phyloP scores from a whole-genome alignment of 192 early-diverging fungal genomes.

The Coemansia sp. region DNA sequence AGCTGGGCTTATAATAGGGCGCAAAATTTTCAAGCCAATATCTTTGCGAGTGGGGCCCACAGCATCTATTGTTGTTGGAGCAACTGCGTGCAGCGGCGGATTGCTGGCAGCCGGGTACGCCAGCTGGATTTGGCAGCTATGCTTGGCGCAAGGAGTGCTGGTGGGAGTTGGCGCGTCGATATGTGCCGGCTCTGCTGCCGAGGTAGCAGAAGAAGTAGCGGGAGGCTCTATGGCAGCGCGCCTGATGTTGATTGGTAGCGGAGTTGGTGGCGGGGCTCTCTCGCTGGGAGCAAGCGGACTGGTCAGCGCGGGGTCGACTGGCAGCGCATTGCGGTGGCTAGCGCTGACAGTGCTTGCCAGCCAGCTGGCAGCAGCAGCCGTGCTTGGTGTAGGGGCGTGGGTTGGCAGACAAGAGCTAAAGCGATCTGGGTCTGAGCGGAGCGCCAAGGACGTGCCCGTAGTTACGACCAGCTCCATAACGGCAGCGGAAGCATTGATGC shows the following conservation, averaged over 20 bases:
- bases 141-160: slow-evolving; percentile 56
- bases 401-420: no score
- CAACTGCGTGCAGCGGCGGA: slow-evolving; percentile 9
- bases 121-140: slow-evolving; percentile 58
- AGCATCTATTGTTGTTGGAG: background rate
- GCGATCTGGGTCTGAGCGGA: no score
- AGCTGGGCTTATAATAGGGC: background rate
- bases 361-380: background rate
- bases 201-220: background rate
- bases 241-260: slow-evolving; percentile 1
- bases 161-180: slow-evolving; percentile 55
- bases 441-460: no score
- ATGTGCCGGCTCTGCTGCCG: slow-evolving; percentile 18
- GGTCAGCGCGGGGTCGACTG: background rate
- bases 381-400: background rate
- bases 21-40: no score
- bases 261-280: slow-evolving; percentile 14
- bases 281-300: slow-evolving; percentile 5
- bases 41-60: no score
- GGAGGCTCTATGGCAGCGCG: background rate
- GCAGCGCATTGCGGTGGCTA: slow-evolving; percentile 14
- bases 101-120: slow-evolving; percentile 39
- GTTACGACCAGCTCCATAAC: no score
- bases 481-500: no score
- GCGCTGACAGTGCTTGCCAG: slow-evolving; percentile 4